A percentile compares a stretch with the other conserved stretches of the same genome.
Evolutionary conservation across 1,139 yeast genomes (phyloP).

Genomic region (Geotrichum klebahnii): DNA sequence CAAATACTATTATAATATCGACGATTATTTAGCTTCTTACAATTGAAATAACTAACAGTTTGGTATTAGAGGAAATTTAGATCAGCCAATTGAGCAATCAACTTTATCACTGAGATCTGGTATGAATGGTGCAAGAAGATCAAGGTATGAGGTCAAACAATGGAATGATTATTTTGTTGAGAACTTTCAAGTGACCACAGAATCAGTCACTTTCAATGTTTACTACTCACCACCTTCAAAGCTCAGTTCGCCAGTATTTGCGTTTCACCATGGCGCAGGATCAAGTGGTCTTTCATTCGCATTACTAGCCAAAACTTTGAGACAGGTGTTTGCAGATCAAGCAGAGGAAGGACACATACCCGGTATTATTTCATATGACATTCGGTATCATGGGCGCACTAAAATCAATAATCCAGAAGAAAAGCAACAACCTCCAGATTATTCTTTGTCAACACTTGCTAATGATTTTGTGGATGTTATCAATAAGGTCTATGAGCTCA

Average conservation of each 20-base stretch:
- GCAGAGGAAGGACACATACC: conserved; percentile 27
- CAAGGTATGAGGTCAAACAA: conserved; percentile 10
- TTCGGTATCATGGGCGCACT: conserved; percentile 76
- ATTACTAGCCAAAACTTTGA: conserved; percentile 43
- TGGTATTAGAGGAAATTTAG: neutral
- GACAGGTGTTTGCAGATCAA: conserved; percentile 30
- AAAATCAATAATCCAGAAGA: conserved; percentile 27
- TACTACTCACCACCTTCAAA: conserved; percentile 55
- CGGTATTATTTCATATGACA: conserved; percentile 55
- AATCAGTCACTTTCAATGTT: conserved; percentile 45
- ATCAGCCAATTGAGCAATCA: neutral
- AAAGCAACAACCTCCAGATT: conserved; percentile 40
- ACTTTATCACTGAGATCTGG: neutral
- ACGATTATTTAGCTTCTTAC: neutral
- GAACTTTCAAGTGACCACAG: conserved; percentile 29
- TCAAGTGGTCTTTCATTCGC: conserved; percentile 81
- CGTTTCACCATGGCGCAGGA: conserved; percentile 94
- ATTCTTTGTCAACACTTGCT: conserved; percentile 50
- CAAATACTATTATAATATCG: neutral
- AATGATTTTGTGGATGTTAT: conserved; percentile 55
- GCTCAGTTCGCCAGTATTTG: conserved; percentile 51
- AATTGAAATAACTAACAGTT: neutral
- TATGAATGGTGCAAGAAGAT: neutral
- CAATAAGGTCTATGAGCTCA: conserved; percentile 37
- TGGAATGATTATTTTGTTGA: conserved; percentile 46